Evolutionary conservation across 139 green algal species (phyloP).

Genomic region (Ettlia oleoabundans): DNA sequence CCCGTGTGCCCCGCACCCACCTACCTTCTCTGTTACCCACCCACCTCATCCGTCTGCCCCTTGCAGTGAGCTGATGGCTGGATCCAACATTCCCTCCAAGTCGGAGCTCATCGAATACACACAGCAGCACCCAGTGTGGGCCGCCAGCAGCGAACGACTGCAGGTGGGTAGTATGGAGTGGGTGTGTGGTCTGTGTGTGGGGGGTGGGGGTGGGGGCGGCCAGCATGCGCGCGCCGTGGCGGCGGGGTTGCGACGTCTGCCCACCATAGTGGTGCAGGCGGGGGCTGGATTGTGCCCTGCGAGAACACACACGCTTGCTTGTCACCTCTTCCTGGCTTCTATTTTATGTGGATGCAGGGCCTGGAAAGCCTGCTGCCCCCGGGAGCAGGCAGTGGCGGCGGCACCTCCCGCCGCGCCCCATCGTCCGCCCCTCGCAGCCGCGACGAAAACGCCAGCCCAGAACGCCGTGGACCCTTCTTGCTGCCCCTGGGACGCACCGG

Average conservation of each 20-base stretch:
- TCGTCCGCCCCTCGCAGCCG: background rate
- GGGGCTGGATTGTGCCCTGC: background rate
- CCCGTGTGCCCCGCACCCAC: background rate
- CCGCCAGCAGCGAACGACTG: background rate
- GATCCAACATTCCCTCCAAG: slow-evolving; percentile 37
- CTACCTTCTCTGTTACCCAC: background rate
- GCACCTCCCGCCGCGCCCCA: background rate
- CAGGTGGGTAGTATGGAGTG: slow-evolving; percentile 8
- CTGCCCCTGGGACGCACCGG: too few relatives aligned
- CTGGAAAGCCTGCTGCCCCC: slow-evolving; percentile 28
- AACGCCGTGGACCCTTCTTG: slow-evolving; percentile 6
- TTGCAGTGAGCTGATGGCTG: slow-evolving; percentile 33
- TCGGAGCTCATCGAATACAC: slow-evolving; percentile 41
- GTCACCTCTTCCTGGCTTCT: too few relatives aligned
- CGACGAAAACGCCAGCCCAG: slow-evolving; percentile 2
- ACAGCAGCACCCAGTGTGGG: slow-evolving; percentile 44
- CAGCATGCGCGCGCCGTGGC: too few relatives aligned
- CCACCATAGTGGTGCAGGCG: background rate
- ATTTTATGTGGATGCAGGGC: background rate
- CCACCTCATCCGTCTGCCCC: background rate
- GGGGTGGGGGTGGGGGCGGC: background rate
- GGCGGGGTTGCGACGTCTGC: background rate
- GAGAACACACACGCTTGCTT: background rate
- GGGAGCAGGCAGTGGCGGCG: background rate
- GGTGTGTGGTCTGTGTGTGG: background rate